Conservation (phyloP, 257 asterid species). For the Rhazya stricta region DNA sequence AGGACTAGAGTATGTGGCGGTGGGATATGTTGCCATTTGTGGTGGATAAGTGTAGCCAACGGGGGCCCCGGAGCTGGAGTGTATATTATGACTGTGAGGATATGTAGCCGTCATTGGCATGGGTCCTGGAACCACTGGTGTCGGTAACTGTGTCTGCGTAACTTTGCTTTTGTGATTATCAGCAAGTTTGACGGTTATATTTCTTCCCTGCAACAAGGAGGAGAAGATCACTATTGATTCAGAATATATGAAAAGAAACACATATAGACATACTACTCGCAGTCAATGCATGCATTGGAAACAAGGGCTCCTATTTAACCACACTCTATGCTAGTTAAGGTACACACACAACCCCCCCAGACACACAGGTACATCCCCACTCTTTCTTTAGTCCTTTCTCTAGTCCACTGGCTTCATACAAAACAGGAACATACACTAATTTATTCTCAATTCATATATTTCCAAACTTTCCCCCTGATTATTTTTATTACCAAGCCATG, state of each 20-base stretch:
- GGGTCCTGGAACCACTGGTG: constrained; percentile 43
- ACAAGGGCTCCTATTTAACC: neutral
- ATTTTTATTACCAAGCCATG: neutral
- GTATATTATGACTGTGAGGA: constrained; percentile 31
- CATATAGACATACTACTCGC: neutral
- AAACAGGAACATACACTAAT: neutral
- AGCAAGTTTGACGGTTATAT: constrained; percentile 75
- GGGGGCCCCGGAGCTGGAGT: constrained; percentile 32
- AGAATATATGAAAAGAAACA: neutral
- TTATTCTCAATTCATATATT: neutral
- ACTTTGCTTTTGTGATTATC: constrained; percentile 67
- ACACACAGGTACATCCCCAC: neutral
- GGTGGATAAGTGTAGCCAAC: constrained; percentile 55
- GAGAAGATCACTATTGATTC: neutral
- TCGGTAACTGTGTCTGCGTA: constrained; percentile 40
- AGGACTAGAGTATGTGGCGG: constrained; percentile 37
- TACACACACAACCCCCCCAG: neutral
- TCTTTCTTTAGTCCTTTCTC: no score
- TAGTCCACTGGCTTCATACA: neutral
- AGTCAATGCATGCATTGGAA: neutral
- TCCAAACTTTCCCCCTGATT: neutral
- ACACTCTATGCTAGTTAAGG: neutral
- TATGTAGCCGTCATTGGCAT: constrained; percentile 43
- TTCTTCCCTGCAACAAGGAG: constrained; percentile 58
- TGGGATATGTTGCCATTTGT: constrained; percentile 40